Evolutionary conservation across 495 filamentous ascomycete species (phyloP).

Genomic region (Pyrenula aspistea): DNA sequence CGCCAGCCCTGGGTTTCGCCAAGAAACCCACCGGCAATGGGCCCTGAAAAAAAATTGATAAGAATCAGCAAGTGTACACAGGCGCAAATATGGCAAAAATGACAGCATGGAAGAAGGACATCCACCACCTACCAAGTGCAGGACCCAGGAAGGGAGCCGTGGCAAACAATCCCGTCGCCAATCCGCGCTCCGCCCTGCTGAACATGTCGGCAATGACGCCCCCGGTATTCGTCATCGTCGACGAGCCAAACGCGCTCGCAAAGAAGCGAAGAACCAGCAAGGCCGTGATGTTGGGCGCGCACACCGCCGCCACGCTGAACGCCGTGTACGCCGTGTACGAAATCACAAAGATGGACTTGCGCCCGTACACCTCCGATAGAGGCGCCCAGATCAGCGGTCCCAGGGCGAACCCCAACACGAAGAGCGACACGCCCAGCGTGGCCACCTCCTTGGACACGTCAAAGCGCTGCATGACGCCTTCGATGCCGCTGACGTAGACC

Average conservation of each 20-base stretch:
- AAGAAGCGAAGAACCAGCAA: constrained; percentile 54
- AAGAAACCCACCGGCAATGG: constrained; percentile 37
- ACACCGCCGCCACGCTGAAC: constrained; percentile 45
- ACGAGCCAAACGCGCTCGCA: constrained; percentile 49
- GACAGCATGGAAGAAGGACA: neutral
- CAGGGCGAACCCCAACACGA: constrained; percentile 38
- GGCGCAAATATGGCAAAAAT: constrained; percentile 52
- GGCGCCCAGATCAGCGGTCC: constrained; percentile 49
- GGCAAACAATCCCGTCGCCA: constrained; percentile 40
- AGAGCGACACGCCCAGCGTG: constrained; percentile 42
- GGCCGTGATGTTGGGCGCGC: constrained; percentile 40
- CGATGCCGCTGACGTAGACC: constrained; percentile 48
- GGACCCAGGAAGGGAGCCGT: constrained; percentile 49
- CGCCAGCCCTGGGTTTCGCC: constrained; percentile 35
- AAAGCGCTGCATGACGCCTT: constrained; percentile 38
- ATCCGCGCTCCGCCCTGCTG: constrained; percentile 35
- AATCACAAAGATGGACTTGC: constrained; percentile 25
- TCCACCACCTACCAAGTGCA: constrained; percentile 15
- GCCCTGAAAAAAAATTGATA: constrained; percentile 13
- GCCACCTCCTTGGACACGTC: constrained; percentile 21
- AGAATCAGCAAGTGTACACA: constrained; percentile 30
- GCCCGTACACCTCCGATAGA: constrained; percentile 52
- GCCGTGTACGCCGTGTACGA: constrained; percentile 39
- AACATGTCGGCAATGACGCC: constrained; percentile 55
- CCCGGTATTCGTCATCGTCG: constrained; percentile 44